Evolutionary conservation across 306 rosid species (phyloP).

Genomic region (Trifolium dubium): DNA sequence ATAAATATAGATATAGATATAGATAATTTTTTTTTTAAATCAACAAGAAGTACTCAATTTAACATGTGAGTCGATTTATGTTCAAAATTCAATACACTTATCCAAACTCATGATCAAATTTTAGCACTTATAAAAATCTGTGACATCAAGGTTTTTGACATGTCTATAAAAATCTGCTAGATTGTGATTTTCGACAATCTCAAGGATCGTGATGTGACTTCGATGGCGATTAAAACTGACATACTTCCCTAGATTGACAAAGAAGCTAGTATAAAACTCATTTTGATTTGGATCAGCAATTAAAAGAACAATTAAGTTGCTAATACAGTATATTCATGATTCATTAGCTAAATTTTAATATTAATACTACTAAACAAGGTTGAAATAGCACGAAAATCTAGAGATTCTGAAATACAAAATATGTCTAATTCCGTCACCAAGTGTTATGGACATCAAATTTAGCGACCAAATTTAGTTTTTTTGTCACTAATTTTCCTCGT

Average conservation of each 20-base stretch:
- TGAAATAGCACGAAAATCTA: background rate
- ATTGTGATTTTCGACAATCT: background rate
- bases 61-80: background rate
- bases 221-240: background rate
- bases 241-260: background rate
- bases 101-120: background rate
- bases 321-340: background rate
- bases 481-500: background rate
- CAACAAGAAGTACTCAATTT: background rate
- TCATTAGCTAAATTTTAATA: conserved; percentile 18
- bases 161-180: background rate
- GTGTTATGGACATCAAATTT: background rate
- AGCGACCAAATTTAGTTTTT: background rate
- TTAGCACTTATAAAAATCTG: background rate
- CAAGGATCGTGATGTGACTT: background rate
- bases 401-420: background rate
- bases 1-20: background rate
- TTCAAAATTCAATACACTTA: background rate
- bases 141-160: background rate
- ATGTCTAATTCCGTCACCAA: background rate
- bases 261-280: background rate
- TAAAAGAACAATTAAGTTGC: conserved; percentile 16
- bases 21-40: background rate
- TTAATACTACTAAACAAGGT: background rate
- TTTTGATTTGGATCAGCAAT: background rate